These are phyloP conservation scores for Elaeis oleifera DNA, from an alignment of 202 grass and related monocot genomes.

Conservation along the genomic window DNA sequence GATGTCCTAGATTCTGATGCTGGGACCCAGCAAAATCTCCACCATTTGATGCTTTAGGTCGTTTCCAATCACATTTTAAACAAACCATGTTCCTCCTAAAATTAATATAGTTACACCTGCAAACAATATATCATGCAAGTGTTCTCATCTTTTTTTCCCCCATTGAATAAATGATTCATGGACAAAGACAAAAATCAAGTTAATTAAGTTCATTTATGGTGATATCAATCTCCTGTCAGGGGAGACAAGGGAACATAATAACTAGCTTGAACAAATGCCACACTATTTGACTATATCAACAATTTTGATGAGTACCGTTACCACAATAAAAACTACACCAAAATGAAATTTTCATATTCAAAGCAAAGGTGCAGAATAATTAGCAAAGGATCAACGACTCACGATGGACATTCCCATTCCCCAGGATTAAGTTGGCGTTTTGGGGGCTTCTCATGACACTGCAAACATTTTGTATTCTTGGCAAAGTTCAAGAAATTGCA, in stretches of 20 bases:
- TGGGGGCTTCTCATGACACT: slow-evolving; percentile 79
- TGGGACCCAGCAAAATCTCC: slow-evolving; percentile 29
- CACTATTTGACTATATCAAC: no score
- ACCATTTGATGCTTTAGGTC: slow-evolving; percentile 69
- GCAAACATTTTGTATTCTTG: slow-evolving; percentile 87
- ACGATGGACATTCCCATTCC: slow-evolving; percentile 93
- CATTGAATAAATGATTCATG: no score
- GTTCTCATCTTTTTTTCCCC: no score
- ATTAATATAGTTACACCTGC: slow-evolving; percentile 91
- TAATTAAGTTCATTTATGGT: no score
- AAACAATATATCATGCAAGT: slow-evolving; percentile 1
- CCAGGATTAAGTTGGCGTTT: slow-evolving; percentile 67
- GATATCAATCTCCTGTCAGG: not conserved
- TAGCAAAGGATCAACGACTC: slow-evolving; percentile 16
- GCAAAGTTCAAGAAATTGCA: slow-evolving; percentile 98
- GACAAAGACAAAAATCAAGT: no score
- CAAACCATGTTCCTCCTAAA: slow-evolving; percentile 78
- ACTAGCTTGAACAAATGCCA: no score
- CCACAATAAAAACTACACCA: not conserved
- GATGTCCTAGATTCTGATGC: slow-evolving; percentile 23
- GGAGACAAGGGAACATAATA: no score
- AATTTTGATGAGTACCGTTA: not conserved
- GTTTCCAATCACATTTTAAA: slow-evolving; percentile 79
- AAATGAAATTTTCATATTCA: not conserved
- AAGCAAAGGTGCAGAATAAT: not conserved